Percentiles rank a stretch among this genome's conserved stretches.
These are phyloP conservation scores for Chenopodium formosanum DNA, from an alignment of 148 eudicot genomes.

Conservation along the genomic window DNA sequence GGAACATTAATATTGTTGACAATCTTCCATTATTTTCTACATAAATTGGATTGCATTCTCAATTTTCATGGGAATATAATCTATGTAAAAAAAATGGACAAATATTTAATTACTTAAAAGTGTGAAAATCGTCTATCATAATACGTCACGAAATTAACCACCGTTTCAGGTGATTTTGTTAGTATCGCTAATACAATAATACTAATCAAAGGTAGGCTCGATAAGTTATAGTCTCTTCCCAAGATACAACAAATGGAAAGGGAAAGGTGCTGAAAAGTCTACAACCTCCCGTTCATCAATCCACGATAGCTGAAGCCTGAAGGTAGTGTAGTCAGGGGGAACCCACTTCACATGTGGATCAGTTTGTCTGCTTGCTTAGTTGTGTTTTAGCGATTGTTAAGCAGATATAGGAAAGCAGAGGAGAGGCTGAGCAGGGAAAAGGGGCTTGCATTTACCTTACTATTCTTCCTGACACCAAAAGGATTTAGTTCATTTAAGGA, in stretches of 20 bases:
- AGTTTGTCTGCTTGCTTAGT: neutral
- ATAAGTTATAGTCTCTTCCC: neutral
- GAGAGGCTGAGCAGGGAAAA: neutral
- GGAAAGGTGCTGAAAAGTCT: neutral
- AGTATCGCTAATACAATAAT: too few relatives aligned
- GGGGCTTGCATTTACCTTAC: neutral
- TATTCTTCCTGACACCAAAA: neutral
- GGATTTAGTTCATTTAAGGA: neutral
- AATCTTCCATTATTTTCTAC: too few relatives aligned
- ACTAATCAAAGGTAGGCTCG: neutral
- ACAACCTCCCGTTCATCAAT: neutral
- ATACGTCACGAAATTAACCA: too few relatives aligned
- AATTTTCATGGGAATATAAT: too few relatives aligned
- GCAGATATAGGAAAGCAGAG: neutral
- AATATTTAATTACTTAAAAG: too few relatives aligned
- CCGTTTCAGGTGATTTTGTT: too few relatives aligned
- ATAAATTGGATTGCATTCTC: too few relatives aligned
- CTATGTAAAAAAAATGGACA: too few relatives aligned
- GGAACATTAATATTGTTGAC: too few relatives aligned
- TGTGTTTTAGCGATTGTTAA: neutral
- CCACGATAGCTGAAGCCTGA: neutral
- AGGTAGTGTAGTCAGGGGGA: neutral
- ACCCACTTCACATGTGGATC: neutral
- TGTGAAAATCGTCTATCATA: too few relatives aligned
- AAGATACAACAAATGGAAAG: neutral